Percentiles rank a stretch among this genome's conserved stretches.
Evolutionary conservation across 495 filamentous ascomycete species (phyloP).

Genomic region (Delitschia confertaspora): DNA sequence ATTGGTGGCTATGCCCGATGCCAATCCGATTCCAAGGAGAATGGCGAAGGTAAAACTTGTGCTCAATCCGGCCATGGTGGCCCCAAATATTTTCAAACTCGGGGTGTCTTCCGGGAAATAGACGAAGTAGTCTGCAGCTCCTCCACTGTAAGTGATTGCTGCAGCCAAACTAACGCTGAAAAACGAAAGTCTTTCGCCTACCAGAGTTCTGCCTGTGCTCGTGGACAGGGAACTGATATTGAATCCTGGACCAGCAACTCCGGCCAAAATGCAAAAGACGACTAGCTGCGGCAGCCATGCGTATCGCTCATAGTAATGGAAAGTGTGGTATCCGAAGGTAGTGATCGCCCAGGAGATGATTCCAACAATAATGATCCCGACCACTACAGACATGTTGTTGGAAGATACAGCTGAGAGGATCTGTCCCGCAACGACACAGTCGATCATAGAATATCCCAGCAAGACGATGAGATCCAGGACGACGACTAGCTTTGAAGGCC

Average conservation of each 20-base stretch:
- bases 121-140: conserved; percentile 57
- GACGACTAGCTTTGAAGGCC: conserved; percentile 66
- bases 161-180: conserved; percentile 58
- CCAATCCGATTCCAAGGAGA: conserved; percentile 64
- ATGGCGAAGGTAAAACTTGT: conserved; percentile 49
- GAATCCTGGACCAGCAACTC: conserved; percentile 55
- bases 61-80: conserved; percentile 40
- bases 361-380: conserved; percentile 63
- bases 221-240: conserved; percentile 46
- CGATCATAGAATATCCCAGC: conserved; percentile 62
- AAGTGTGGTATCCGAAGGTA: conserved; percentile 63
- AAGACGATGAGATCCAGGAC: conserved; percentile 63
- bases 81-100: conserved; percentile 33
- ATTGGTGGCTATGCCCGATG: conserved; percentile 43
- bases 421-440: conserved; percentile 63
- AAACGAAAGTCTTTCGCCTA: conserved; percentile 56
- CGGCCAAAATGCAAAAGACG: conserved; percentile 57
- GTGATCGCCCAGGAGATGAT: conserved; percentile 59
- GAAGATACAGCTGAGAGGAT: conserved; percentile 62
- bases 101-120: conserved; percentile 52
- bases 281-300: conserved; percentile 61
- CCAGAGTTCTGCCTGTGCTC: conserved; percentile 45
- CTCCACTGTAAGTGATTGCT: conserved; percentile 53
- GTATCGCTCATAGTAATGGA: conserved; percentile 65
- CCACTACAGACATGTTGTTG: conserved; percentile 55